Conservation (phyloP, 2,329 filamentous ascomycete genomes). For the Fusarium sp. region DNA sequence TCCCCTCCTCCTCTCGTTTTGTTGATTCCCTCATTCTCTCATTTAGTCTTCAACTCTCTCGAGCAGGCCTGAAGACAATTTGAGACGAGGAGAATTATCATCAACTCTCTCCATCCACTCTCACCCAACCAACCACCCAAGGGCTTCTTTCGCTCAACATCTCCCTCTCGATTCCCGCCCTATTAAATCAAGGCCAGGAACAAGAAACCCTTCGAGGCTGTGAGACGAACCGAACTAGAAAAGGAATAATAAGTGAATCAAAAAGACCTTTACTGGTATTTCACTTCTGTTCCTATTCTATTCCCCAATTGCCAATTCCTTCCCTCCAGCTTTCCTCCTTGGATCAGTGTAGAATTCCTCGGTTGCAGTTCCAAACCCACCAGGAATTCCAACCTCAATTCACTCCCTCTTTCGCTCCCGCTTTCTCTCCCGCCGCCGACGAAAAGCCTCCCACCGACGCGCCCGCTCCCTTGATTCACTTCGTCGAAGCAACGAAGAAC, state of each 20-base stretch:
- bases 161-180: conserved; percentile 36
- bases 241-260: conserved; percentile 50
- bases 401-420: conserved; percentile 39
- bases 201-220: conserved; percentile 38
- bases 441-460: conserved; percentile 43
- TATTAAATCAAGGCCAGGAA: conserved; percentile 48
- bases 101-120: conserved; percentile 40
- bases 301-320: conserved; percentile 33
- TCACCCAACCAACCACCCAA: conserved; percentile 25
- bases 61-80: conserved; percentile 53
- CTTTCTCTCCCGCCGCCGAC: conserved; percentile 35
- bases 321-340: conserved; percentile 38
- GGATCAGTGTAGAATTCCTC: conserved; percentile 56
- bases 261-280: conserved; percentile 58
- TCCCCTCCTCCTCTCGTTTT: conserved; percentile 56
- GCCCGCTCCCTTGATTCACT: conserved; percentile 48
- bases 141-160: conserved; percentile 19
- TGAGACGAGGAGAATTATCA: conserved; percentile 53
- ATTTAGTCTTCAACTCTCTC: conserved; percentile 63
- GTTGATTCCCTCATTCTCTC: conserved; percentile 65
- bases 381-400: conserved; percentile 55
- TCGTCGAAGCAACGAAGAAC: conserved; percentile 43
- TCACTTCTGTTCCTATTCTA: conserved; percentile 47
- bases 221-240: conserved; percentile 42
- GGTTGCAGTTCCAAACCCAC: conserved; percentile 48